Evolutionary conservation across 1,139 yeast species (phyloP), one percentile per base, ranked within the genome.

Genomic region (Suhomyces taliae): DNA sequence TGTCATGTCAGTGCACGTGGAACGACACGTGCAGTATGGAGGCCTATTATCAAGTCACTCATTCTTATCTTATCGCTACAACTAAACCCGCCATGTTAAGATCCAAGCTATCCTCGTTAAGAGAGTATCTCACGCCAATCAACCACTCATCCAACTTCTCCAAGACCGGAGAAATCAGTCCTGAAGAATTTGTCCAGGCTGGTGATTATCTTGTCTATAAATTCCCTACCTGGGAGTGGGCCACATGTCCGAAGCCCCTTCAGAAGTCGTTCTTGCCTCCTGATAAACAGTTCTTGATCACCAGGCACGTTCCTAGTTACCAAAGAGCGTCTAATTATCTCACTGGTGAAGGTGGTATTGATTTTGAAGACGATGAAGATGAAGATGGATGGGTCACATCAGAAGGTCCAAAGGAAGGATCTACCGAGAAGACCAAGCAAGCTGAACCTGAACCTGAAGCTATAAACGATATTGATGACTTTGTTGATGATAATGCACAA

Each of bases 161-260:
- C 46, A 70, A 78, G 42, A 88, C 97, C 0, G 99, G 99, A 4
- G 95, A 91, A 64, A 85, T 93, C 46, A 87, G 96, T 1, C 98
- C 98, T 3, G 96, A 88, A 50, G 97, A 91, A 64, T 91, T 90
- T 67, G 90, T 90, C 8, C 75, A 72, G 46, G 97, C 97, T 6
- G 97, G 98, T n/a, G 97, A 91, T 60, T 90, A 88, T 63, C 70
- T 93, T 51, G 93, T 85, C 34, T 83, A 82, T 66, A 88, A 88
- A 73, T 93, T 95, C 65, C 98, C 99, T 2, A 95, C 98, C 0
- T 93, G 99, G 99, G 82, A 84, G 53, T 93, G 99, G 99, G 76
- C 85, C 7, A 71, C 84, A 4, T 84, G 90, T 8, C 85, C 95
- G 19, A 72, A 78, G 9, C 79, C 78, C 57, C 72, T 75, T 48